Evolutionary conservation across 108 stramenopile genomes (phyloP), one percentile per base, ranked within the genome.

Genomic region (Cyclotella choctawhatcheeana): DNA sequence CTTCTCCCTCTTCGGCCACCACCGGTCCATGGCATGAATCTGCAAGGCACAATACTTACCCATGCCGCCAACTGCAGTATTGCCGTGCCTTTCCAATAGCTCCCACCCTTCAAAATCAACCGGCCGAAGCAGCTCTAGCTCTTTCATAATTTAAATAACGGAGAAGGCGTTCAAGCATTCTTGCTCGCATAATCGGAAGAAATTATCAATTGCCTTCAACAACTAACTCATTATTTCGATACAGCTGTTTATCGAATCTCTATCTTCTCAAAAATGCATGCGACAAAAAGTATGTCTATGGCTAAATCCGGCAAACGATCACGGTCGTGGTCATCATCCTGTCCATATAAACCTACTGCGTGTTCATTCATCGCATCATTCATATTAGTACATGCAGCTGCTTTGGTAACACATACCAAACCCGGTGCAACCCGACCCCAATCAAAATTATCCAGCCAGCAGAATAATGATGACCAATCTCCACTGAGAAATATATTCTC

Each of bases 241-340:
- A 37, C 59, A 60, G 10, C 59, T n/a, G n/a, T n/a, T n/a, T n/a
- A 35, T 12, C 40, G 59, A 60, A 60, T 60, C 34, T 60, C 27
- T 14, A 40, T 18, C 0, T 20, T 8, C 14, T 32, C 13, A 6
- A 24, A 37, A 60, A 60, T 60, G 35, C 1, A 21, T 14, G 16
- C 20, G 20, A 16, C 35, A 18, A 21, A 8, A 1, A 34, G 2
- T 14, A 58, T 1, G 2, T 33, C 56, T 48, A n/a, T 12, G 30
- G 2, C 55, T 30, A 56, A 56, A 30, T 31, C 10, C 30, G 59
- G 59, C 33, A 60, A 60, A 60, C 59, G 59, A 1, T 8, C 21
- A 60, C 37, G 59, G 21, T 40, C 59, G 0, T 60, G 59, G 59
- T 31, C 55, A n/a, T 56, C 37, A 40, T 60, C 59, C 34, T 21